Percentiles rank a stretch among this genome's conserved stretches.
phyloP scores from a whole-genome alignment of 306 rosid species.

The Begonia masoniana region DNA sequence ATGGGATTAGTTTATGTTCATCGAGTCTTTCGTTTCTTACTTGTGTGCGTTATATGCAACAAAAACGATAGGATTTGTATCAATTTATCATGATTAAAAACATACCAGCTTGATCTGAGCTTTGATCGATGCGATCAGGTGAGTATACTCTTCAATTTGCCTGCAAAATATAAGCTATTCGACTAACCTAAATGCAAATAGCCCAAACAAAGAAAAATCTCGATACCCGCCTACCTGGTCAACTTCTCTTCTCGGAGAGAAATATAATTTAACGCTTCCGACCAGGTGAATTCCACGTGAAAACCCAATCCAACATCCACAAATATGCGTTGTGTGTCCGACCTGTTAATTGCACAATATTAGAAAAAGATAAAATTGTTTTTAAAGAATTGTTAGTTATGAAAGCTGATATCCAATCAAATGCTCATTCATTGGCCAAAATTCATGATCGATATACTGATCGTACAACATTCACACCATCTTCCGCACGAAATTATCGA shows the following conservation, averaged over 20 bases:
- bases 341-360: constrained; percentile 24
- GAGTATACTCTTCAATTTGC: constrained; percentile 72
- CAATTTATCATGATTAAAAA: not conserved
- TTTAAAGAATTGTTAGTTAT: too few relatives aligned
- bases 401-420: too few relatives aligned
- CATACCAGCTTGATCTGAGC: constrained; percentile 89
- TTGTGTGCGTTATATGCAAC: too few relatives aligned
- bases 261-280: constrained; percentile 70
- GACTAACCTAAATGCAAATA: not conserved
- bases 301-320: constrained; percentile 91
- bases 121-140: constrained; percentile 71
- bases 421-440: too few relatives aligned
- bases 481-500: too few relatives aligned
- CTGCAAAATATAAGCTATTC: constrained; percentile 22
- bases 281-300: constrained; percentile 92
- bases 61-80: too few relatives aligned
- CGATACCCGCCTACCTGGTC: constrained; percentile 58
- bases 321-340: constrained; percentile 56
- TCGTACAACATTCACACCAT: not conserved
- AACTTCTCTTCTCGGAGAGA: constrained; percentile 63
- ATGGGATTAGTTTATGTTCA: too few relatives aligned
- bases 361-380: too few relatives aligned
- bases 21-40: too few relatives aligned
- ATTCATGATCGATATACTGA: too few relatives aligned
- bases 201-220: not conserved